Base-by-base conservation (phyloP, 441 rosid genomes). In the Adansonia madagascariensis region DNA sequence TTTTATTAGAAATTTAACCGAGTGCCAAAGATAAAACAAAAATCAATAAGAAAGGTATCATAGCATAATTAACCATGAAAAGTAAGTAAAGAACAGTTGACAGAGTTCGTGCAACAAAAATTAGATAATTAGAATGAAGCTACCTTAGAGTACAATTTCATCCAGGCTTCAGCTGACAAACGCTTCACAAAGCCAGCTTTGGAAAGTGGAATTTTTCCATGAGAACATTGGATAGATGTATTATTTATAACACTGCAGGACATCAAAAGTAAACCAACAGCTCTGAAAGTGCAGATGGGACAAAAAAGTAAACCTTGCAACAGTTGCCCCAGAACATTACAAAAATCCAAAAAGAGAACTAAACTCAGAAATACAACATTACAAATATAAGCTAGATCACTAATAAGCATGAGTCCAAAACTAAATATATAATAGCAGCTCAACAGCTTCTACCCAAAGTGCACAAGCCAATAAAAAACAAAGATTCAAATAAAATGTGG, bases 101-200 rank as follows among this genome's bases (percentile, higher is more conserved):
- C 2, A 71, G 10, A 50, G 22, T 64, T 59, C 46, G 62, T 24
- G 47, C 46, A 53, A 8, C 8, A 61, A 43, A 52, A 67, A 55
- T 61, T 27, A 79, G 75, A 56, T 47, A 22, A 69, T 64, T 59
- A 27, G 44, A 43, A 55, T 69, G 66, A 56, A 17, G 74, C 68
- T 89, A 95, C 99, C 99, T 91, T 91, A 47, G 93, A 87, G 60
- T 81, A 82, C 80, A 96, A 83, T 76, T 88, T 89, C 79, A 79
- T 49, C 99, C 99, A 96, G 71, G 98, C 96, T 83, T 82, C 86
- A 78, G 88, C 75, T 71, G 95, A 90, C 79, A 96, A 56, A 60
- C 98, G 89, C 90, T 96, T 96, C 91, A 91, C 86, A 77, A 85
- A 88, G 79, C 89, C 87, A 70, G 89, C 88, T 80, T 90, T 91